Evolutionary conservation across 805 yeast genomes (phyloP).

Genomic region (Kazachstania bromeliacearum): DNA sequence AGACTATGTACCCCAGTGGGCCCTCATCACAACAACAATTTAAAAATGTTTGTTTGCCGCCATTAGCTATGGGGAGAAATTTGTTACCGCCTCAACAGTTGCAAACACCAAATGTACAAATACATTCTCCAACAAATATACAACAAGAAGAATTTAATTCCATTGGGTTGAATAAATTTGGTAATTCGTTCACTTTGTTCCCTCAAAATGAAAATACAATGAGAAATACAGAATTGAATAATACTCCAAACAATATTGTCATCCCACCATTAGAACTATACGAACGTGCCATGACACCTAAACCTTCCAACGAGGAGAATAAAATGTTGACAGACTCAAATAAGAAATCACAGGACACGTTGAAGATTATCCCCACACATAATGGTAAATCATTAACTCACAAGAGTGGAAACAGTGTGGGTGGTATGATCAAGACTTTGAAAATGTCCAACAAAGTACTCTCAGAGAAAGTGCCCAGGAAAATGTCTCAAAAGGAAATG

Average conservation of each 20-base stretch:
- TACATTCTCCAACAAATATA: neutral
- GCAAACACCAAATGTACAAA: neutral
- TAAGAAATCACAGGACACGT: neutral
- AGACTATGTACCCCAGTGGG: neutral
- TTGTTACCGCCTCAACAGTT: too few species aligned
- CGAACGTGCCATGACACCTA: conserved; percentile 1
- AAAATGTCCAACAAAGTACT: neutral
- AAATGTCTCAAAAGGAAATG: too few species aligned
- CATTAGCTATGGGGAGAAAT: too few species aligned
- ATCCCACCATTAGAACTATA: conserved; percentile 1
- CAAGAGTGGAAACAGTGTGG: neutral
- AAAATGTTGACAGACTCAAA: neutral
- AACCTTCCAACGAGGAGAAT: conserved; percentile 1
- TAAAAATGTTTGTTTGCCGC: too few species aligned
- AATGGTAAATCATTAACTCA: neutral
- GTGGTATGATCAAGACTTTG: conserved; percentile 2
- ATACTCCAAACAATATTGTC: neutral
- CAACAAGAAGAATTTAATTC: too few species aligned
- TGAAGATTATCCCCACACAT: neutral
- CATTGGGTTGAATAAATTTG: neutral
- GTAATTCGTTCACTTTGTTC: conserved; percentile 2
- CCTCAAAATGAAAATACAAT: neutral
- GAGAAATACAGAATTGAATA: neutral
- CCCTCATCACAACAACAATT: too few species aligned
- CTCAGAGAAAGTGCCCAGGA: neutral